These are phyloP conservation scores for Pelargonium fulgidum DNA, from an alignment of 441 rosid species.

Conservation along the genomic window DNA sequence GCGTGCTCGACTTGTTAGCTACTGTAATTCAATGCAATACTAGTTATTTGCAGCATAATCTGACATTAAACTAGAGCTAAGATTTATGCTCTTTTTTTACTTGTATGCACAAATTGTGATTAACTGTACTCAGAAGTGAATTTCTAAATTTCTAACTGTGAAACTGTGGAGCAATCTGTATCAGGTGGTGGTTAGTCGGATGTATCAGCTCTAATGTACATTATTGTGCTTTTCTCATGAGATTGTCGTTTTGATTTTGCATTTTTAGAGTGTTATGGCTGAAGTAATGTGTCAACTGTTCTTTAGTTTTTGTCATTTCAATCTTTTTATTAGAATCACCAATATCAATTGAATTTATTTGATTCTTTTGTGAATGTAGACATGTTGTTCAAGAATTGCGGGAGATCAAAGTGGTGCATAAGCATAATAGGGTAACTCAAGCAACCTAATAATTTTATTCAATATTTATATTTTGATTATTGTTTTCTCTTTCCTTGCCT, in stretches of 20 bases:
- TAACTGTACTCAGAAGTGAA: not conserved
- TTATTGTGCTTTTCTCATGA: not conserved
- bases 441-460: conserved; percentile 6
- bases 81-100: not conserved
- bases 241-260: not conserved
- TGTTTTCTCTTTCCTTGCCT: conserved; percentile 3
- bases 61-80: not conserved
- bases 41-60: not conserved
- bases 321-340: not conserved
- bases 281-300: not conserved
- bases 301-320: not conserved
- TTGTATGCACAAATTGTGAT: not conserved
- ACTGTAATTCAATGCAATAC: not conserved
- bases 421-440: conserved; percentile 39
- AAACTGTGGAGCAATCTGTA: too few relatives aligned
- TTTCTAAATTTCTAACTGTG: not conserved
- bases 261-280: too few relatives aligned
- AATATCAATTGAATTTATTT: not conserved
- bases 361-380: conserved; percentile 26
- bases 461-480: not conserved
- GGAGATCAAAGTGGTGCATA: conserved; percentile 44
- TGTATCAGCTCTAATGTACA: not conserved
- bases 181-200: not conserved
- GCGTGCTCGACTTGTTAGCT: not conserved
- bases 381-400: conserved; percentile 43